Evolutionary conservation across 352 stramenopile genomes (phyloP), one percentile per base, ranked within the genome.

Genomic region (Peronospora farinosa): DNA sequence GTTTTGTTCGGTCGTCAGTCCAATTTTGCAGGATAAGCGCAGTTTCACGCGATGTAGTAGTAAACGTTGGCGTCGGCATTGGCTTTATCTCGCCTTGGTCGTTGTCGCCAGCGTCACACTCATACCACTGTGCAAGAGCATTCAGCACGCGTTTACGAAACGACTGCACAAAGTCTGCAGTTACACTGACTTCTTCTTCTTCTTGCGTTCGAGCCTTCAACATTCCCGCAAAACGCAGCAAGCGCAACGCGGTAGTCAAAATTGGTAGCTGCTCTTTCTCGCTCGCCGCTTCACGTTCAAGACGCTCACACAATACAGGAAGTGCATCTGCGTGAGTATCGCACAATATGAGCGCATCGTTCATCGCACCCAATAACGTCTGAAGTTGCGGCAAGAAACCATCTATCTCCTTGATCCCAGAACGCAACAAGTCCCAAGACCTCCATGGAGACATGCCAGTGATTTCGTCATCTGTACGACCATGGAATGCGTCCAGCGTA

Each of bases 21-120:
- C 74, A 86, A 51, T 84, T 85, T 13, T 82, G 60, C 10, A 88
- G 55, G 11, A 88, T 72, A 10, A 83, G 45, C 7, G 63, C 57
- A 6, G 74, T 68, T 45, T 86, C 78, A 32, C 71, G 58, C 16
- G 78, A 88, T 3, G 73, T 66, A 5, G 85, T 81, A 0, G 53
- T 56, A 30, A 85, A 85, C 3, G 70, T 62, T 2, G 77, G 77
- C 2, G 60, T 60, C 2, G 69, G 72, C 15, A 65, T 59, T 3
- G 33, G 38, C 11, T n/a, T 25, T 36, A 35, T 39, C 2, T 61
- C 50, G 5, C 61, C 31, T 3, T 60, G 33, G 0, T 58, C 56
- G 13, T 42, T 48, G 16, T 47, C 40, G 37, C 17, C 36, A 47
- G 21, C 40, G 12, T 57, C 48, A 17, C 33, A 56, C 44, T 85